These are phyloP conservation scores for Penicillium sclerotiorum DNA, from an alignment of 2,329 filamentous ascomycete genomes.

Conservation along the genomic window DNA sequence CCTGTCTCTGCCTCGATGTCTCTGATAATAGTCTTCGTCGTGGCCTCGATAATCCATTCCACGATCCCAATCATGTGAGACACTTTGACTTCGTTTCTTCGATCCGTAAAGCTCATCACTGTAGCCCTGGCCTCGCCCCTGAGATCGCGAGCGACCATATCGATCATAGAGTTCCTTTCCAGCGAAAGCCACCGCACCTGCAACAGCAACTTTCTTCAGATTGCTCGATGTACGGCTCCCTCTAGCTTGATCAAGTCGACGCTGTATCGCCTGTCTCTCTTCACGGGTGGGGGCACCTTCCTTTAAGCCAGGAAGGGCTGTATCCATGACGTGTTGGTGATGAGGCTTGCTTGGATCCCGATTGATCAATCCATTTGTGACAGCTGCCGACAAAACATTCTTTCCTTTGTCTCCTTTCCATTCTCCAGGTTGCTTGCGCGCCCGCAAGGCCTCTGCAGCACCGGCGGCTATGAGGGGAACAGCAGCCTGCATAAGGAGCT, in stretches of 20 bases:
- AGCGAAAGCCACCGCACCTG: slow-evolving; percentile 5
- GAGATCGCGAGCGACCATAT: slow-evolving; percentile 6
- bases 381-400: slow-evolving; percentile 4
- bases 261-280: slow-evolving; percentile 2
- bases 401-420: slow-evolving; percentile 10
- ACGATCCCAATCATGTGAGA: not conserved
- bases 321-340: slow-evolving; percentile 5
- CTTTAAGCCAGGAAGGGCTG: slow-evolving; percentile 3
- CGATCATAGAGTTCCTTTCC: slow-evolving; percentile 10
- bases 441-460: slow-evolving; percentile 8
- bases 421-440: slow-evolving; percentile 8
- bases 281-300: slow-evolving; percentile 4
- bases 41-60: not conserved
- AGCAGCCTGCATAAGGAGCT: slow-evolving; percentile 7
- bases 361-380: slow-evolving; percentile 6
- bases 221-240: slow-evolving; percentile 1
- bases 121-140: not conserved
- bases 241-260: slow-evolving; percentile 1
- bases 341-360: slow-evolving; percentile 6
- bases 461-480: slow-evolving; percentile 7
- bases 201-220: slow-evolving; percentile 5
- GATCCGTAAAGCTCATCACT: not conserved
- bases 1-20: not conserved
- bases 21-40: not conserved
- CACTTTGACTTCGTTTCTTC: slow-evolving; percentile 4